Percentiles rank a stretch among this genome's conserved stretches.
Conservation (phyloP, 73 alveolate species). For the Uronychia binucleata region DNA sequence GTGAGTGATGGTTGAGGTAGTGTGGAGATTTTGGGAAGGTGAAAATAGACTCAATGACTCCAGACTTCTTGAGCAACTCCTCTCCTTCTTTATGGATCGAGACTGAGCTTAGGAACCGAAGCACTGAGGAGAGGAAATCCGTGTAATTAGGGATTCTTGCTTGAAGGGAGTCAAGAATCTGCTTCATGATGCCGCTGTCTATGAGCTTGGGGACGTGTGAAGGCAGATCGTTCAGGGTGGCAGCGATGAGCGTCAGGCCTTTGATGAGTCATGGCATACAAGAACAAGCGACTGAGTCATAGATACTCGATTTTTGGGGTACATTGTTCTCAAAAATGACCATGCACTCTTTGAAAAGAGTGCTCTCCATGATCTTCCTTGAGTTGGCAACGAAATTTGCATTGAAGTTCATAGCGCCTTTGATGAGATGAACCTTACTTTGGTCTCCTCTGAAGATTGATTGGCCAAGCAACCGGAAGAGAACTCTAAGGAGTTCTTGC, state of each 20-base stretch:
- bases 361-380: constrained; percentile 53
- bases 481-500: constrained; percentile 48
- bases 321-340: constrained; percentile 11
- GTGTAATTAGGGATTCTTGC: constrained; percentile 14
- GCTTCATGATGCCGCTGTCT: not conserved
- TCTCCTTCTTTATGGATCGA: constrained; percentile 7
- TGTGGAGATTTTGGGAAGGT: too few relatives aligned
- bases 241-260: constrained; percentile 5
- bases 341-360: constrained; percentile 5
- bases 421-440: constrained; percentile 13
- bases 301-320: not conserved
- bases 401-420: constrained; percentile 53
- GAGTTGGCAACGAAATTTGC: constrained; percentile 57
- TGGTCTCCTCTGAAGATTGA: constrained; percentile 56
- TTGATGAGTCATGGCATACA: not conserved
- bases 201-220: constrained; percentile 13
- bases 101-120: not conserved
- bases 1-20: too few relatives aligned
- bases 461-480: constrained; percentile 29
- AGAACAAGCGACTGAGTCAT: constrained; percentile 1
- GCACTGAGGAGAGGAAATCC: not conserved
- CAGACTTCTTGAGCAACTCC: not conserved
- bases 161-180: constrained; percentile 5
- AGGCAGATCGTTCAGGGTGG: constrained; percentile 17
- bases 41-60: constrained; percentile 1